Percentiles rank a stretch among this genome's conserved stretches.
Evolutionary conservation across 2,329 filamentous ascomycete genomes (phyloP).

Genomic region (Aspergillus pseudonomiae): DNA sequence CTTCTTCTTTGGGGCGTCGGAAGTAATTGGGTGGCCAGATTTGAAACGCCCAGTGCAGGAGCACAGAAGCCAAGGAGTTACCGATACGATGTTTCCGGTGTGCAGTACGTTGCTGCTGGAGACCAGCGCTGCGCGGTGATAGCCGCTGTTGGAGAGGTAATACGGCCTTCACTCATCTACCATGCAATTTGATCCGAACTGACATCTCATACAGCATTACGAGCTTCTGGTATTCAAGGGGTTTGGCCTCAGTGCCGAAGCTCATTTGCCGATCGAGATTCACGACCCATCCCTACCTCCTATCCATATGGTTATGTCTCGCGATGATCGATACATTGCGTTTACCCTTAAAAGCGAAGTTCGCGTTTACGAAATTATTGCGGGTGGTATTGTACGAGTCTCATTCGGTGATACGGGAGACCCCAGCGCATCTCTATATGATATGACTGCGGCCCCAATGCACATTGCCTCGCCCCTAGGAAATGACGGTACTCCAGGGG

Average conservation of each 20-base stretch:
- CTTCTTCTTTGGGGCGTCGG: constrained; percentile 26
- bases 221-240: constrained; percentile 33
- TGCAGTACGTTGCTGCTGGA: constrained; percentile 37
- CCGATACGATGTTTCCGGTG: constrained; percentile 34
- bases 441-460: not conserved
- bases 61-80: constrained; percentile 31
- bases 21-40: constrained; percentile 29
- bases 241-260: constrained; percentile 24
- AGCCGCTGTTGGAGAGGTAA: constrained; percentile 28
- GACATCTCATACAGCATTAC: constrained; percentile 22
- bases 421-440: not conserved
- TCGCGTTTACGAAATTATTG: constrained; percentile 24
- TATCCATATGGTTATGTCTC: constrained; percentile 26
- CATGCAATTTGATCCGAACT: constrained; percentile 7
- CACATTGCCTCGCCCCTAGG: not conserved
- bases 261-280: constrained; percentile 33
- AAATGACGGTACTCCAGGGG: not conserved
- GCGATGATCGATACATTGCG: constrained; percentile 26
- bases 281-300: constrained; percentile 19
- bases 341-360: constrained; percentile 26
- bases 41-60: constrained; percentile 33
- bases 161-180: not conserved
- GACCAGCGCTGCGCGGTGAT: constrained; percentile 37
- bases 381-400: constrained; percentile 18
- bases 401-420: constrained; percentile 8